Conservation (phyloP, 768 basidiomycete genomes). For the Fomitopsis serialis region DNA sequence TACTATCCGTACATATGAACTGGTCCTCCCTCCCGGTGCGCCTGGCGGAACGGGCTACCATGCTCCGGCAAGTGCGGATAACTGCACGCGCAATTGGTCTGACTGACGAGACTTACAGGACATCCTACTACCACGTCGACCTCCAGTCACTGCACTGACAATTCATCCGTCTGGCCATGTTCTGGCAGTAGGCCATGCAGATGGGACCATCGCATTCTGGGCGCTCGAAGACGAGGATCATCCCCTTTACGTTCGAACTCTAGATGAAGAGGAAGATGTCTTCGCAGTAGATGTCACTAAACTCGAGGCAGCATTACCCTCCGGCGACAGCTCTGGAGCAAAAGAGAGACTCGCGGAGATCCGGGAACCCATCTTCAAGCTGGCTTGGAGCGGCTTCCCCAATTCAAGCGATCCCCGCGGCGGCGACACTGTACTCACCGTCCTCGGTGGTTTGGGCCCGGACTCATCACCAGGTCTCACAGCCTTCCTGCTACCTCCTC, state of each 20-base stretch:
- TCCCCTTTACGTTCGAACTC: slow-evolving; percentile 69
- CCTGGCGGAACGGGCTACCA: slow-evolving; percentile 70
- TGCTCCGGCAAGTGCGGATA: slow-evolving; percentile 37
- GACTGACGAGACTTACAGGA: slow-evolving; percentile 33
- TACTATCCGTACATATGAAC: slow-evolving; percentile 59
- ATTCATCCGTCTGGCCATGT: slow-evolving; percentile 73
- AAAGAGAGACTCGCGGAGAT: slow-evolving; percentile 9
- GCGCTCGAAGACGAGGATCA: slow-evolving; percentile 71
- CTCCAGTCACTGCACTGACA: slow-evolving; percentile 63
- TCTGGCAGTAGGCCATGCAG: slow-evolving; percentile 75
- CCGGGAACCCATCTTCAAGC: slow-evolving; percentile 80
- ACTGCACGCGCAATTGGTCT: background rate
- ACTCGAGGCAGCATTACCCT: slow-evolving; percentile 35
- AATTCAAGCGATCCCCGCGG: slow-evolving; percentile 60
- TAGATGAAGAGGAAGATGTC: slow-evolving; percentile 47
- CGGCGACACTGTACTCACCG: slow-evolving; percentile 65
- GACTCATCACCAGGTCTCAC: slow-evolving; percentile 58
- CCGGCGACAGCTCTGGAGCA: slow-evolving; percentile 10
- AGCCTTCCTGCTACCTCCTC: slow-evolving; percentile 62
- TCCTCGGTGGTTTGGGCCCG: slow-evolving; percentile 70
- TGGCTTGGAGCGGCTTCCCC: slow-evolving; percentile 78
- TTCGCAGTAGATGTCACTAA: slow-evolving; percentile 45
- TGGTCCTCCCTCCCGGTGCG: slow-evolving; percentile 72
- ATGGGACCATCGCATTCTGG: slow-evolving; percentile 84
- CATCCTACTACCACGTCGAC: slow-evolving; percentile 64